Conservation (phyloP, 1,139 yeast genomes). For the Saccharomyces hybrid region DNA sequence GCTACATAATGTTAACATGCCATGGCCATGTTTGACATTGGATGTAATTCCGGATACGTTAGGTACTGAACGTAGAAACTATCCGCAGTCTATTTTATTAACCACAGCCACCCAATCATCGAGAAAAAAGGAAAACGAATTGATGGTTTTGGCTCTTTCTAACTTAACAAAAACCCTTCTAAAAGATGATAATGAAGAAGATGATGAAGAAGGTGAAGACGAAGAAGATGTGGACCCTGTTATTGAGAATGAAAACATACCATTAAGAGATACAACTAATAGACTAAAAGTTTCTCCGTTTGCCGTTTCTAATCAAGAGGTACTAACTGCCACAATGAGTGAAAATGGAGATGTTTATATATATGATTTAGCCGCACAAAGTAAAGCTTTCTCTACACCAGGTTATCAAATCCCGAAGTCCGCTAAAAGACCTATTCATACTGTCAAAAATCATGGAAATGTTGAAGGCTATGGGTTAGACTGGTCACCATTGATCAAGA, state of each 20-base stretch:
- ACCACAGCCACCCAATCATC: slow-evolving; percentile 95
- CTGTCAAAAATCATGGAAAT: slow-evolving; percentile 82
- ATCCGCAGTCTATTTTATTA: slow-evolving; percentile 79
- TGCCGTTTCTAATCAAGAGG: slow-evolving; percentile 47
- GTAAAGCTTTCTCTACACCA: slow-evolving; percentile 79
- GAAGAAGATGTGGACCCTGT: slow-evolving; percentile 76
- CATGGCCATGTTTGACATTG: slow-evolving; percentile 94
- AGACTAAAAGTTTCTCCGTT: slow-evolving; percentile 82
- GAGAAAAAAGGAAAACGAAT: slow-evolving; percentile 77
- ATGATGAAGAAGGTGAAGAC: slow-evolving; percentile 61
- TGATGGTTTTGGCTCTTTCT: slow-evolving; percentile 75
- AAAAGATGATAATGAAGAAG: slow-evolving; percentile 66
- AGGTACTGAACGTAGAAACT: slow-evolving; percentile 82
- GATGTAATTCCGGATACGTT: slow-evolving; percentile 80
- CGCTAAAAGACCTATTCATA: slow-evolving; percentile 73
- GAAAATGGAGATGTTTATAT: slow-evolving; percentile 87
- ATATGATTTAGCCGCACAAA: slow-evolving; percentile 73
- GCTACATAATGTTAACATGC: slow-evolving; percentile 88
- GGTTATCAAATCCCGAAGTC: slow-evolving; percentile 74
- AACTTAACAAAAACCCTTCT: slow-evolving; percentile 78
- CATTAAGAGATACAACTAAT: slow-evolving; percentile 78
- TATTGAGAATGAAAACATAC: slow-evolving; percentile 71
- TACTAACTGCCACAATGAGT: slow-evolving; percentile 78
- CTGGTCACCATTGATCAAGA: slow-evolving; percentile 82
- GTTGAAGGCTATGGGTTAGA: slow-evolving; percentile 96